A percentile compares a stretch with the other conserved stretches of the same genome.
Evolutionary conservation across 768 basidiomycete genomes (phyloP).

Genomic region (Phylloporus sp.): DNA sequence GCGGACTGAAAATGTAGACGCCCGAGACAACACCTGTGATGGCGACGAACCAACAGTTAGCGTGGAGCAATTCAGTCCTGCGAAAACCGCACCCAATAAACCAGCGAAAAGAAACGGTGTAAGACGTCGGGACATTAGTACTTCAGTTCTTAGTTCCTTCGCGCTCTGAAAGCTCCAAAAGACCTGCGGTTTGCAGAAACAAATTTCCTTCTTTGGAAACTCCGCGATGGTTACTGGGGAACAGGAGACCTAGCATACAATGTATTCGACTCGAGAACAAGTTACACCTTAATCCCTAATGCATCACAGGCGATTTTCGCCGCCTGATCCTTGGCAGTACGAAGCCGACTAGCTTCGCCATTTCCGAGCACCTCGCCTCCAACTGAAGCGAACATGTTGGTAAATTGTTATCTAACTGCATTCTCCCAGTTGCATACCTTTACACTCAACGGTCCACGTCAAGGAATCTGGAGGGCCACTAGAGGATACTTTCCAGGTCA

Average conservation of each 20-base stretch:
- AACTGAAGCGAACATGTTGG: constrained; percentile 34
- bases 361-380: constrained; percentile 43
- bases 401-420: neutral
- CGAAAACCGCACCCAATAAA: constrained; percentile 42
- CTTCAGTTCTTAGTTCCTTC: neutral
- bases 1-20: constrained; percentile 61
- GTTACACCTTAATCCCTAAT: constrained; percentile 18
- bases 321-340: constrained; percentile 44
- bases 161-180: neutral
- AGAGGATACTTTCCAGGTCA: constrained; percentile 39
- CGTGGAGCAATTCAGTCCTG: neutral
- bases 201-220: constrained; percentile 24
- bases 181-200: too few relatives aligned
- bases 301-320: constrained; percentile 40
- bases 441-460: constrained; percentile 53
- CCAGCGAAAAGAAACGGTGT: constrained; percentile 53
- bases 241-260: neutral
- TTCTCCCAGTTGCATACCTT: constrained; percentile 36
- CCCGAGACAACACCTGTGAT: constrained; percentile 54
- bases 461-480: constrained; percentile 40
- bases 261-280: constrained; percentile 4
- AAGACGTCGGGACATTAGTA: constrained; percentile 35
- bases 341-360: constrained; percentile 41
- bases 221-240: constrained; percentile 20
- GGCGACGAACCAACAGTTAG: constrained; percentile 1